Base-by-base conservation (phyloP, 305 asterid genomes). In the Striga hermonthica region DNA sequence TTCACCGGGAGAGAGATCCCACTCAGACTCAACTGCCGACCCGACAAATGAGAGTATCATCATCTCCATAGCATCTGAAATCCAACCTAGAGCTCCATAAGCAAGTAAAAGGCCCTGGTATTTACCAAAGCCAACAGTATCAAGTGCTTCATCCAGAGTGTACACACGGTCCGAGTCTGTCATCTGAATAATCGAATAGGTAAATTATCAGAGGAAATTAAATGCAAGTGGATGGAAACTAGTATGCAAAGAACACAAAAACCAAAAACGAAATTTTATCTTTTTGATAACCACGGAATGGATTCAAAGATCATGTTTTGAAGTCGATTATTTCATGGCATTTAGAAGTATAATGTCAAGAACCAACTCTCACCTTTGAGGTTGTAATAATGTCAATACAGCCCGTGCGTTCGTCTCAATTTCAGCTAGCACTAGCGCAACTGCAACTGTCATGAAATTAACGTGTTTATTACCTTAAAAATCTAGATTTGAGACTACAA, bases 21-120 rank as follows among this genome's bases (percentile, higher is more conserved):
- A 93, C 66, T 83, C 77, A 6, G 86, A 75, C 79, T 81, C 81
- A 59, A 93, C 86, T 0, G 90, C 85, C 35, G 96, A 81, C 40
- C 98, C 98, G 0, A 93, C 67, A 72, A 84, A 90, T 2, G 96
- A 90, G 57, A 90, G 88, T 65, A 93, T 76, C 91, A 88, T 90
- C 72, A 93, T 70, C 79, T 81, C 97, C 86, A 90, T 86, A 0
- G 97, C 88, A 64, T 88, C 98, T 4, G 91, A 82, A 36, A 82
- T 35, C 72, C 86, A 86, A 11, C 95, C 97, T 35, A 86, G 71
- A 34, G 91, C 98, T 31, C 92, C 95, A 70, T 84, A 93, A 55
- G 76, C 76, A 62, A 93, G 87, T 61, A 89, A 74, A 64, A 78
- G 72, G 63, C 70, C 77, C 60, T 92, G 98, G 76, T 75, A 92